These are phyloP conservation scores for Pseudoscleropodium purum DNA, from an alignment of 225 moss, liverwort and hornwort species.

Conservation along the genomic window DNA sequence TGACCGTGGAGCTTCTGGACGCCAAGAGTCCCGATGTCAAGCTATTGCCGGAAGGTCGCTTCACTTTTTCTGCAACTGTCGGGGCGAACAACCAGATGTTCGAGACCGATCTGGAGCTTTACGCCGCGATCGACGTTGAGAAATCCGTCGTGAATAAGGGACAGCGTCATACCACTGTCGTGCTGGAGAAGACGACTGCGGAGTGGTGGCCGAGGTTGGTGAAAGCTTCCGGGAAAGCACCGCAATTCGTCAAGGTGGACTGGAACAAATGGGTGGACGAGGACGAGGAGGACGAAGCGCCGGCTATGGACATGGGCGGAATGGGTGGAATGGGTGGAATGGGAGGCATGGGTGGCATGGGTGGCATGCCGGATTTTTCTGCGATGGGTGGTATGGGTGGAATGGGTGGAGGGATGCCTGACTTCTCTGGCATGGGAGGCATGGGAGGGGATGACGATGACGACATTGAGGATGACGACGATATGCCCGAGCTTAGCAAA, in stretches of 20 bases:
- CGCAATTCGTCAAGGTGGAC: slow-evolving; percentile 83
- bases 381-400: slow-evolving; percentile 17
- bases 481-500: slow-evolving; percentile 22
- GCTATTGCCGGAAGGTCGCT: slow-evolving; percentile 62
- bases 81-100: slow-evolving; percentile 48
- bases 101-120: slow-evolving; percentile 75
- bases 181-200: slow-evolving; percentile 63
- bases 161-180: slow-evolving; percentile 59
- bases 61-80: slow-evolving; percentile 57
- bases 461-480: slow-evolving; percentile 34
- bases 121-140: slow-evolving; percentile 60
- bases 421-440: slow-evolving; percentile 6
- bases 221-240: slow-evolving; percentile 72
- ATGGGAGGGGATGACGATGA: slow-evolving; percentile 19
- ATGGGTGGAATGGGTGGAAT: slow-evolving; percentile 30
- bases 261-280: slow-evolving; percentile 99
- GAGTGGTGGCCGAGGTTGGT: slow-evolving; percentile 83
- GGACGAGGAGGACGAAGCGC: slow-evolving; percentile 89
- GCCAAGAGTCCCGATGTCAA: slow-evolving; percentile 80
- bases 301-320: slow-evolving; percentile 41
- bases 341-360: slow-evolving; percentile 25
- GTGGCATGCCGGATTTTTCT: neutral
- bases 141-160: slow-evolving; percentile 56
- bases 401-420: slow-evolving; percentile 44
- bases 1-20: slow-evolving; percentile 87